Percentiles rank a stretch among this genome's conserved stretches.
Conservation (phyloP, 352 stramenopile species). For the Phytopythium cucurbitacearum region DNA sequence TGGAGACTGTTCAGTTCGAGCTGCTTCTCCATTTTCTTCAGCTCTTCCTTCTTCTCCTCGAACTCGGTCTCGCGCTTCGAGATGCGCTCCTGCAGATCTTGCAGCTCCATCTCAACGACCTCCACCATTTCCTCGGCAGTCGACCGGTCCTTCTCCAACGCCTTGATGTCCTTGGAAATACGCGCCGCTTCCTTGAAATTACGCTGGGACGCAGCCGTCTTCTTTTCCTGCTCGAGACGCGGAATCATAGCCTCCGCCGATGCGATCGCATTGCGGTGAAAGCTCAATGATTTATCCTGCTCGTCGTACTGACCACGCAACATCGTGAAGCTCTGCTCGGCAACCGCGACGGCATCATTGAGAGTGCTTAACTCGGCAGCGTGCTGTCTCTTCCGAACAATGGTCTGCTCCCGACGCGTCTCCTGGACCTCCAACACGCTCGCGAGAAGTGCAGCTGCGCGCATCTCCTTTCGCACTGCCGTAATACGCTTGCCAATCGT, state of each 20-base stretch:
- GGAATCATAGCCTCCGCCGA: slow-evolving; percentile 79
- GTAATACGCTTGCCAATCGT: slow-evolving; percentile 60
- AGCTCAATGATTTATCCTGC: slow-evolving; percentile 62
- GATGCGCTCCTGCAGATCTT: slow-evolving; percentile 74
- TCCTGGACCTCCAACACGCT: slow-evolving; percentile 73
- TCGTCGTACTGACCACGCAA: slow-evolving; percentile 72
- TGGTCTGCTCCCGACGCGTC: slow-evolving; percentile 51
- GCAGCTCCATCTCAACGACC: slow-evolving; percentile 78
- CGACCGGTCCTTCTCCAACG: slow-evolving; percentile 75
- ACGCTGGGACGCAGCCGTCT: slow-evolving; percentile 61
- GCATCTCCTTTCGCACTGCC: slow-evolving; percentile 65
- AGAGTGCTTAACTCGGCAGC: slow-evolving; percentile 64
- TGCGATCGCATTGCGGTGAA: slow-evolving; percentile 78
- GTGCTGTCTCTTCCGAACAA: slow-evolving; percentile 74
- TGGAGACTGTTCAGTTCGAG: slow-evolving; percentile 61
- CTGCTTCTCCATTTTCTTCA: slow-evolving; percentile 71
- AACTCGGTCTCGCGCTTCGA: slow-evolving; percentile 61
- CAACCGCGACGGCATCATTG: slow-evolving; percentile 59
- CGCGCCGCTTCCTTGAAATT: slow-evolving; percentile 86
- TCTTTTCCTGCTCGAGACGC: slow-evolving; percentile 77
- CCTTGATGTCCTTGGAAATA: slow-evolving; percentile 87
- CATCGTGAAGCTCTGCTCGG: slow-evolving; percentile 75
- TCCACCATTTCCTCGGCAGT: slow-evolving; percentile 81
- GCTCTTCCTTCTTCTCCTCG: slow-evolving; percentile 73
- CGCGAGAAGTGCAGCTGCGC: slow-evolving; percentile 51